phyloP scores from a whole-genome alignment of 1,139 yeast genomes.

The Kluyveromyces sp. region DNA sequence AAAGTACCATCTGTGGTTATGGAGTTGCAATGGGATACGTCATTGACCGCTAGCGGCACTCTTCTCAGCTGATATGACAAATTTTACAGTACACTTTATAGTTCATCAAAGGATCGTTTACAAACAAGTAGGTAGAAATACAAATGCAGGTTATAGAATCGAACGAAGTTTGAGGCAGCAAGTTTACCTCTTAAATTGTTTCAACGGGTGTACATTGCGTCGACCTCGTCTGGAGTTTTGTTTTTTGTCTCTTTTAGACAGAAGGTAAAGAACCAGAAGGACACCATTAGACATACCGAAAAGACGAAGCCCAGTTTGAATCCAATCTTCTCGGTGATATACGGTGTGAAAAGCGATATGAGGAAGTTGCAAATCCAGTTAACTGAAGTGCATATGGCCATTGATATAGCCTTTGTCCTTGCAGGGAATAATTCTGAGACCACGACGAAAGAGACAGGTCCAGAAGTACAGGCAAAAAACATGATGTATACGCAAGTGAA shows the following conservation, averaged over 20 bases:
- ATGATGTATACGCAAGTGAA: constrained; percentile 68
- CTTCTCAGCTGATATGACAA: too few relatives aligned
- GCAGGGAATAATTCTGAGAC: constrained; percentile 73
- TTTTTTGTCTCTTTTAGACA: constrained; percentile 71
- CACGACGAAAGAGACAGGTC: constrained; percentile 71
- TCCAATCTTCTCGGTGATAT: constrained; percentile 46
- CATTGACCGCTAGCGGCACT: too few relatives aligned
- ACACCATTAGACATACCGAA: constrained; percentile 53
- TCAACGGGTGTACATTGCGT: constrained; percentile 19
- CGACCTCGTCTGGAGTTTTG: constrained; percentile 58
- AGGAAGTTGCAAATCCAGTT: constrained; percentile 75
- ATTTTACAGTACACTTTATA: too few relatives aligned
- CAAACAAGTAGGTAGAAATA: too few relatives aligned
- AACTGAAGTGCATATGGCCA: constrained; percentile 65
- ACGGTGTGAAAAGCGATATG: constrained; percentile 66
- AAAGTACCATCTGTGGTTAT: too few relatives aligned
- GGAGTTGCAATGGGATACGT: too few relatives aligned
- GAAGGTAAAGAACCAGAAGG: constrained; percentile 51
- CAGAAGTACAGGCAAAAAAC: constrained; percentile 80
- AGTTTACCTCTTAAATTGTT: background rate
- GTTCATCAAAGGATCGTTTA: too few relatives aligned
- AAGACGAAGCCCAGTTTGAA: constrained; percentile 66
- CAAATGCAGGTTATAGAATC: too few relatives aligned
- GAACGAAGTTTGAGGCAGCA: too few relatives aligned
- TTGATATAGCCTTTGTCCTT: constrained; percentile 66